Conservation (phyloP, 257 asterid genomes). For the Capsicum baccatum region DNA sequence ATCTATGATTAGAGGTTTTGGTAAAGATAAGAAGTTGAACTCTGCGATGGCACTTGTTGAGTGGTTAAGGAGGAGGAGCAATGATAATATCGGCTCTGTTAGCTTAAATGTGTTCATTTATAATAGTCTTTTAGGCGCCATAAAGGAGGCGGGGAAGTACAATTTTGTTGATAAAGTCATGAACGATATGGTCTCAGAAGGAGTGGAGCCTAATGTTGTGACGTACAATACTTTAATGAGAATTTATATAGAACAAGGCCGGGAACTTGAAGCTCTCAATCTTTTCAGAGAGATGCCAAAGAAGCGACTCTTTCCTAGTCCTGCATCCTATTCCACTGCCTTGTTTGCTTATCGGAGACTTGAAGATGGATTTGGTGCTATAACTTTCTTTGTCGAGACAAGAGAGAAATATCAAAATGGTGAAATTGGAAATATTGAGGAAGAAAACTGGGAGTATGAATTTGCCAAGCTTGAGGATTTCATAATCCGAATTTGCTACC, state of each 20-base stretch:
- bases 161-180: slow-evolving; percentile 53
- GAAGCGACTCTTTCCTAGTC: slow-evolving; percentile 70
- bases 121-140: slow-evolving; percentile 79
- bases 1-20: slow-evolving; percentile 72
- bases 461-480: slow-evolving; percentile 72
- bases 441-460: slow-evolving; percentile 68
- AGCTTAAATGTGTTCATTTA: slow-evolving; percentile 68
- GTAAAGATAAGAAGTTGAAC: slow-evolving; percentile 68
- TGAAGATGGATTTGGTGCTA: slow-evolving; percentile 82
- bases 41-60: slow-evolving; percentile 72
- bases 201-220: slow-evolving; percentile 70
- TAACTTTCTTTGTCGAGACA: slow-evolving; percentile 56
- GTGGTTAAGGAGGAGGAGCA: slow-evolving; percentile 79
- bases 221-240: slow-evolving; percentile 85
- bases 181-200: slow-evolving; percentile 63
- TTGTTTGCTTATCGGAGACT: slow-evolving; percentile 71
- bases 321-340: slow-evolving; percentile 80
- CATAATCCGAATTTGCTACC: slow-evolving; percentile 66
- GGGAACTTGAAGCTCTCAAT: slow-evolving; percentile 65
- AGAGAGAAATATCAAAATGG: slow-evolving; percentile 56
- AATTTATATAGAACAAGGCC: slow-evolving; percentile 68
- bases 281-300: slow-evolving; percentile 62
- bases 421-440: slow-evolving; percentile 53
- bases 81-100: slow-evolving; percentile 46
- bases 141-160: slow-evolving; percentile 61